These are phyloP conservation scores for Vaccinium vitisidaea DNA, from an alignment of 148 eudicot species.

Conservation along the genomic window DNA sequence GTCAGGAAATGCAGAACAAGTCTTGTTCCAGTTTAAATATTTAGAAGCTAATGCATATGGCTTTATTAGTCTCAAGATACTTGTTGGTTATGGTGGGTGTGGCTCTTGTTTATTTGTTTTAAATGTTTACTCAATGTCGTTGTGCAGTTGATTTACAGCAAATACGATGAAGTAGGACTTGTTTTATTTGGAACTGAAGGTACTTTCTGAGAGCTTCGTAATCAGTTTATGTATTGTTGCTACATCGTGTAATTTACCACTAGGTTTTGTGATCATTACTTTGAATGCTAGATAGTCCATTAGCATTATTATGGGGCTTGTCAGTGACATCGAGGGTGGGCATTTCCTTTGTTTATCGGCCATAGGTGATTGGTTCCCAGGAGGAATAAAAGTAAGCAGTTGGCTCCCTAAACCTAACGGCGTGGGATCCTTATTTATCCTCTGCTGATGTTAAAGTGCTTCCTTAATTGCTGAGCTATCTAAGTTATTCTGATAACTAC, in stretches of 20 bases:
- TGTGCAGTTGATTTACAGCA: constrained; percentile 77
- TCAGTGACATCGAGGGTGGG: neutral
- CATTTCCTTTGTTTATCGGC: neutral
- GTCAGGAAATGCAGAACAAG: neutral
- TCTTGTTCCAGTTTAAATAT: neutral
- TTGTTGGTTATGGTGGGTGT: neutral
- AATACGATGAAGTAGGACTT: constrained; percentile 86
- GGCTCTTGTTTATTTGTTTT: neutral
- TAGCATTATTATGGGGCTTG: neutral
- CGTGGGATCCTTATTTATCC: neutral
- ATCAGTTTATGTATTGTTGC: constrained; percentile 5
- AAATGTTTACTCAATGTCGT: constrained; percentile 6
- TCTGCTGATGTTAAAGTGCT: constrained; percentile 11
- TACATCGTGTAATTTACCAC: neutral
- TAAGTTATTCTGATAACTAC: neutral
- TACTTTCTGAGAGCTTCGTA: constrained; percentile 26
- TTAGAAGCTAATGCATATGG: neutral
- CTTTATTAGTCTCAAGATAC: neutral
- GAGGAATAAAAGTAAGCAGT: neutral
- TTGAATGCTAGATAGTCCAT: neutral
- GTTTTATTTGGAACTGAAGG: constrained; percentile 93
- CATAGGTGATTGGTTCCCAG: neutral
- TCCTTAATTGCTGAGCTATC: neutral
- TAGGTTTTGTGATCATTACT: neutral
- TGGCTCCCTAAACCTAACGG: neutral